phyloP scores from a whole-genome alignment of 768 basidiomycete genomes.

The Boletus rubropictus region DNA sequence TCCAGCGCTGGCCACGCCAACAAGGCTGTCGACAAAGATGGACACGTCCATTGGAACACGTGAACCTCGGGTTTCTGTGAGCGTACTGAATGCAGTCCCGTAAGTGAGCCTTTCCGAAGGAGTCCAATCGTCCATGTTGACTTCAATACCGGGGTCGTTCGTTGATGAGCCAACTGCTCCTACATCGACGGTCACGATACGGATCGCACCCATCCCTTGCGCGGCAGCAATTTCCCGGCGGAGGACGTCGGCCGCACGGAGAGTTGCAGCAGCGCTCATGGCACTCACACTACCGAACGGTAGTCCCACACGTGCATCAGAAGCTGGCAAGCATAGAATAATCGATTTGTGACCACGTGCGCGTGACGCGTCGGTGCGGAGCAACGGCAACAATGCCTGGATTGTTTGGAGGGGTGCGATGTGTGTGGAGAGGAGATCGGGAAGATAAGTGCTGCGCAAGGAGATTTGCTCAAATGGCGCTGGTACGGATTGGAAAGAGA shows the following conservation, averaged over 20 bases:
- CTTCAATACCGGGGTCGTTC: conserved; percentile 32
- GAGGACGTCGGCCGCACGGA: conserved; percentile 67
- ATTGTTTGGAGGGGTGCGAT: conserved; percentile 72
- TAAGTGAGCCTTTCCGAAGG: conserved; percentile 69
- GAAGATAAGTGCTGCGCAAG: conserved; percentile 55
- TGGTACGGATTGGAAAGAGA: conserved; percentile 33
- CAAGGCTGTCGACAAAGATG: conserved; percentile 53
- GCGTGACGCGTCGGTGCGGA: conserved; percentile 61
- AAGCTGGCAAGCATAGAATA: conserved; percentile 69
- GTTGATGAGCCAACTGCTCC: conserved; percentile 42
- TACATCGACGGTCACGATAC: conserved; percentile 69
- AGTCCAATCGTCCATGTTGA: conserved; percentile 66
- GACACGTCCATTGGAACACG: conserved; percentile 53
- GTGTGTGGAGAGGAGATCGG: conserved; percentile 70
- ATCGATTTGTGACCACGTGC: conserved; percentile 43
- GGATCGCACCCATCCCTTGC: conserved; percentile 48
- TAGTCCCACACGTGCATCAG: conserved; percentile 67
- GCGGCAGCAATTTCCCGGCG: conserved; percentile 68
- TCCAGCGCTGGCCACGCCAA: conserved; percentile 56
- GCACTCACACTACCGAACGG: conserved; percentile 59
- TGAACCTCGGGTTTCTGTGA: conserved; percentile 36
- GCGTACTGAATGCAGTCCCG: conserved; percentile 59
- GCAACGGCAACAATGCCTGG: conserved; percentile 69
- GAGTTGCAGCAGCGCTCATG: conserved; percentile 71
- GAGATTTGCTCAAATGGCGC: conserved; percentile 70